These are phyloP conservation scores for Dothideomycetes sp. DNA, from an alignment of 2,329 filamentous ascomycete species.

Conservation along the genomic window DNA sequence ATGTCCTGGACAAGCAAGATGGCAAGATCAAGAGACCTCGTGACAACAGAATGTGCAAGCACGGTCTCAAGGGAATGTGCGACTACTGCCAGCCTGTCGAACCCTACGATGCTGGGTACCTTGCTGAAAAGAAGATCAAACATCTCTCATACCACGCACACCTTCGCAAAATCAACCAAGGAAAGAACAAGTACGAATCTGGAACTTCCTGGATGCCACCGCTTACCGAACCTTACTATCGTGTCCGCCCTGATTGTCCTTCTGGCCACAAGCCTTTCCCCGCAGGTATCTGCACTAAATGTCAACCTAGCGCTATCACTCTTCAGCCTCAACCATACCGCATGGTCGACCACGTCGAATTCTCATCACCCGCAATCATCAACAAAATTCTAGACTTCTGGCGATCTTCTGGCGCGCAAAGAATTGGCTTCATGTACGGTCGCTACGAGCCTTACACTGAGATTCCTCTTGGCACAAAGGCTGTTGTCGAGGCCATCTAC, in stretches of 20 bases:
- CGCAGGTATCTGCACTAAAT: slow-evolving; percentile 95
- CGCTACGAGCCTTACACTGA: slow-evolving; percentile 84
- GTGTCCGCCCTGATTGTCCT: slow-evolving; percentile 80
- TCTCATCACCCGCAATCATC: slow-evolving; percentile 73
- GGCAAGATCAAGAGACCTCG: slow-evolving; percentile 75
- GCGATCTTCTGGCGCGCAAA: slow-evolving; percentile 74
- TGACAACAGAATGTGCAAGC: slow-evolving; percentile 82
- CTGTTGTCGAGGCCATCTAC: slow-evolving; percentile 93
- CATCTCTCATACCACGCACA: slow-evolving; percentile 94
- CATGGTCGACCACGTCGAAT: slow-evolving; percentile 98
- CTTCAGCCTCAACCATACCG: slow-evolving; percentile 88
- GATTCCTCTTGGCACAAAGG: slow-evolving; percentile 88
- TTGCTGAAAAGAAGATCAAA: slow-evolving; percentile 96
- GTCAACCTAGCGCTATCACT: slow-evolving; percentile 93
- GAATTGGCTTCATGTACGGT: slow-evolving; percentile 85
- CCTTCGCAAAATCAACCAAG: slow-evolving; percentile 86
- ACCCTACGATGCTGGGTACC: slow-evolving; percentile 80
- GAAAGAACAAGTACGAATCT: slow-evolving; percentile 91
- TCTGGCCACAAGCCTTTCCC: slow-evolving; percentile 90
- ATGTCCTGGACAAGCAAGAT: slow-evolving; percentile 74
- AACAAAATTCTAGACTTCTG: slow-evolving; percentile 88
- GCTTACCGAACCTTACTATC: slow-evolving; percentile 82
- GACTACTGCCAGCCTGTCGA: slow-evolving; percentile 98
- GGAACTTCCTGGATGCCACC: slow-evolving; percentile 95
- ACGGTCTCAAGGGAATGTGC: slow-evolving; percentile 96